These are phyloP conservation scores for Xylariaceae sp. DNA, from an alignment of 2,329 filamentous ascomycete genomes.

Conservation along the genomic window DNA sequence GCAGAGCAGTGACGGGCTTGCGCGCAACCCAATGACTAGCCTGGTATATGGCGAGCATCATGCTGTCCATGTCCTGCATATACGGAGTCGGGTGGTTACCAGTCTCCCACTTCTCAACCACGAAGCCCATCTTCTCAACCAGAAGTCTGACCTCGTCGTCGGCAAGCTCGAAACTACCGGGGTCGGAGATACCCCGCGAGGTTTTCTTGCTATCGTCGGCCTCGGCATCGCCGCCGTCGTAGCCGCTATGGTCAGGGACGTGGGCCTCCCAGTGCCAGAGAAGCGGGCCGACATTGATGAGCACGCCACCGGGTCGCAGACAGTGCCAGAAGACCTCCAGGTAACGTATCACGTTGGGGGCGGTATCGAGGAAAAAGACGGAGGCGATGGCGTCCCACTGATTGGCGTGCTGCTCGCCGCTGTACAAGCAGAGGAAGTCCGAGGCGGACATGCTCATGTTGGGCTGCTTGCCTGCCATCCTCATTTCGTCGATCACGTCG, in stretches of 20 bases:
- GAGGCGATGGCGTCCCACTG: conserved; percentile 77
- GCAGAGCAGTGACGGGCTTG: conserved; percentile 46
- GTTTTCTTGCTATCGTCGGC: conserved; percentile 42
- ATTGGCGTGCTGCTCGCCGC: conserved; percentile 53
- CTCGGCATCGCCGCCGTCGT: conserved; percentile 41
- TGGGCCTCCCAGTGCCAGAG: conserved; percentile 93
- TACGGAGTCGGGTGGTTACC: conserved; percentile 66
- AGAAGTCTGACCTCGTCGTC: conserved; percentile 81
- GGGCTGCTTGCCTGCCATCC: conserved; percentile 39
- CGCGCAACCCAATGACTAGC: conserved; percentile 82
- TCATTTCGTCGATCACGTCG: conserved; percentile 39
- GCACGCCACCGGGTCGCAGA: conserved; percentile 69
- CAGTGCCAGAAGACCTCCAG: conserved; percentile 77
- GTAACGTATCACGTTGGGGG: conserved; percentile 86
- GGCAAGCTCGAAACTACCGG: conserved; percentile 83
- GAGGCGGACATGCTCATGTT: conserved; percentile 89
- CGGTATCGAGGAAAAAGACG: conserved; percentile 96
- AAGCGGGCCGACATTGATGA: conserved; percentile 86
- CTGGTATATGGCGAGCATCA: conserved; percentile 77
- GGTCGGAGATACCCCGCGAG: conserved; percentile 72
- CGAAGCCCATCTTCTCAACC: conserved; percentile 70
- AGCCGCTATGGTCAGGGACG: conserved; percentile 52
- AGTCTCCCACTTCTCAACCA: conserved; percentile 57
- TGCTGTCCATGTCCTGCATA: conserved; percentile 76
- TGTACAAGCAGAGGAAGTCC: conserved; percentile 87